A percentile compares a stretch with the other conserved stretches of the same genome.
Evolutionary conservation across 345 rosid genomes (phyloP).

Genomic region (Conringia planisiliqua): DNA sequence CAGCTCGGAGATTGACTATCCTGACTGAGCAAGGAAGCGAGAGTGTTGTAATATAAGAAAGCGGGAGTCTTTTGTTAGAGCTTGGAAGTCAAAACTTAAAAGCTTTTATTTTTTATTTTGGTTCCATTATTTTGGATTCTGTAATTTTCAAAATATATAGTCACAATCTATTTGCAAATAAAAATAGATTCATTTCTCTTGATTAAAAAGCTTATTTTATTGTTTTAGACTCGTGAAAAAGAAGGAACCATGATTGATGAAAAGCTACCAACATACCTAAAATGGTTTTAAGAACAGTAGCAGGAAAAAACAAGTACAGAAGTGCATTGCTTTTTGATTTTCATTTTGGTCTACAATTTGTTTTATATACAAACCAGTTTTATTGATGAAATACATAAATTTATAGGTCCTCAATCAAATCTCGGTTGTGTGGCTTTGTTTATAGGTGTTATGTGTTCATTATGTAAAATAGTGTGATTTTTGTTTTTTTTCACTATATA

Average conservation of each 20-base stretch:
- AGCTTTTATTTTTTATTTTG: constrained; percentile 2
- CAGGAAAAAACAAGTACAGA: not conserved
- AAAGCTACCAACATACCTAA: not conserved
- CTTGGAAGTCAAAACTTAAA: constrained; percentile 3
- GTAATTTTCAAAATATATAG: constrained; percentile 29
- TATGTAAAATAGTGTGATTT: not conserved
- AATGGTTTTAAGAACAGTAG: not conserved
- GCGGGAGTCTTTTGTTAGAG: not conserved
- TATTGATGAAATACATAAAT: not conserved
- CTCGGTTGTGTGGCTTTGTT: not conserved
- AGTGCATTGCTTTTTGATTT: not conserved
- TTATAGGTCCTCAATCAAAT: not conserved
- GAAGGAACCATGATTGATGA: too few species aligned
- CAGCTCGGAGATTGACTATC: constrained; percentile 77
- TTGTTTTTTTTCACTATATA: not conserved
- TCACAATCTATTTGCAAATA: constrained; percentile 27
- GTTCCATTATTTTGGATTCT: constrained; percentile 27
- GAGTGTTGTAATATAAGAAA: constrained; percentile 43
- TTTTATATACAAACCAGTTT: not conserved
- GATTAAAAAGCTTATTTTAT: not conserved
- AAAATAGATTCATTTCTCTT: constrained; percentile 23
- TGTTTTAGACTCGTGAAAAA: too few species aligned
- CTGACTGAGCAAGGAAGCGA: constrained; percentile 64
- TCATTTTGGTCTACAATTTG: not conserved
- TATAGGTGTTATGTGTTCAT: not conserved